Base-by-base conservation (phyloP, 331 rosid genomes). In the Quercus phellos region DNA sequence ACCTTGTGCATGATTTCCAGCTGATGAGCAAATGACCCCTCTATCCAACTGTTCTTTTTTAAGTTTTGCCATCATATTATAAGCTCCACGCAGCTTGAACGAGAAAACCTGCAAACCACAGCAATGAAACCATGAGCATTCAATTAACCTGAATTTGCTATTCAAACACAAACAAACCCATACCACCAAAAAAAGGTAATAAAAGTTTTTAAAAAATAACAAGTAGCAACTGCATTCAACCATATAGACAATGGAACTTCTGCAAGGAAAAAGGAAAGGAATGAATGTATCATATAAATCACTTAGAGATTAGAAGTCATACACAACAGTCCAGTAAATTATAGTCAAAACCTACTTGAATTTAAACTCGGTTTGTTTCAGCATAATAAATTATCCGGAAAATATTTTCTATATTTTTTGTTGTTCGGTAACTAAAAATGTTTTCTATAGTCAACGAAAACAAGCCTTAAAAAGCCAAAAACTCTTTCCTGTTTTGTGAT, bases 1-100 rank as follows among this genome's bases (percentile, higher is more conserved):
- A 68, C 99, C 99, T 78, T 95, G 99, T 18, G 99, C 99, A 82
- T 95, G 99, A 81, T 95, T 95, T 77, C 99, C 99, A 42, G 99
- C 99, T 2, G 98, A 95, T 13, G 99, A 95, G 82, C 98, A 95
- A 55, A 95, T 91, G 64, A 93, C 97, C 82, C 99, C 99, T 59
- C 75, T 88, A 27, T 86, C 90, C 87, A 95, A 84, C 79, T 79
- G 86, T 30, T 93, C 96, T 51, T 43, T 73, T 0, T 93, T 72
- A 77, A 95, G 89, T 80, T 91, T 95, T 34, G 88, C 98, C 99
- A 93, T 95, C 99, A 93, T 93, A 78, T 95, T 95, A 79, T 95
- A 93, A 75, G 99, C 99, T 79, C 98, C 99, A 1, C 99, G 94
- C 30, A 95, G 81, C 97, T 95, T 95, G 74, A 93, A 95, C 27